Base-by-base conservation (phyloP, 805 yeast genomes). In the Saccharomyces kudriavzevii region DNA sequence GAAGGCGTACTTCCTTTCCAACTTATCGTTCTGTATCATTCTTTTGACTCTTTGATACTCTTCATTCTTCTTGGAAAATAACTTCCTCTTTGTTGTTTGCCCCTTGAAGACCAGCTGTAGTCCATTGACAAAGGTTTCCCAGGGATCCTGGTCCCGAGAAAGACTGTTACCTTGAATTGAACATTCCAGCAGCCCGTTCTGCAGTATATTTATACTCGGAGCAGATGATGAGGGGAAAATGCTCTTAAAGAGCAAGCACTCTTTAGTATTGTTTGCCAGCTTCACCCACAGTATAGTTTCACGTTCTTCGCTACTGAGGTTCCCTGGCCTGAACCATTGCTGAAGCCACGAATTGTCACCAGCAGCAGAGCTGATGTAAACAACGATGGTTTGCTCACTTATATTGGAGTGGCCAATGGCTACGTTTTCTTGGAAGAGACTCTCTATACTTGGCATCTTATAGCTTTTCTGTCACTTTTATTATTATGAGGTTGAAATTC, bases 391-490 rank as follows among this genome's bases (percentile, higher is more conserved):
- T 49, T 66, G 72, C 11, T 64, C 60, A 45, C 65, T 62, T 9
- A 65, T 51, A 29, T 76, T 51, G 0, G 82, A 76, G 24, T 59
- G 45, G 4, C 70, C 68, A 5, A 78, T 79, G 0, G 81, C 78
- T 8, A 73, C 76, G 17, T 29, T 13, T 3, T 10, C 25, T 5
- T 11, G 4, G 52, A 54, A 22, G 67, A 61, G 43, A 11, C 24
- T 35, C 1, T 35, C 22, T 35, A 35, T 35, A 47, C 5, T 17
- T 35, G 43, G 20, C 43, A 35, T 35, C 13, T 35, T 9, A 13
- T 35, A 17, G 8, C 17, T 35, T 35, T 30, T 30, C n/a, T 35
- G 43, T 35, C 24, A 35, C 24, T 9, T 35, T 35, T 35, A n/a
- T 35, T 35, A 9, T 35, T 9, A 35, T 35, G n/a, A 35, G 4